These are phyloP conservation scores for Salix brachista DNA, from an alignment of 345 rosid species.

Conservation along the genomic window DNA sequence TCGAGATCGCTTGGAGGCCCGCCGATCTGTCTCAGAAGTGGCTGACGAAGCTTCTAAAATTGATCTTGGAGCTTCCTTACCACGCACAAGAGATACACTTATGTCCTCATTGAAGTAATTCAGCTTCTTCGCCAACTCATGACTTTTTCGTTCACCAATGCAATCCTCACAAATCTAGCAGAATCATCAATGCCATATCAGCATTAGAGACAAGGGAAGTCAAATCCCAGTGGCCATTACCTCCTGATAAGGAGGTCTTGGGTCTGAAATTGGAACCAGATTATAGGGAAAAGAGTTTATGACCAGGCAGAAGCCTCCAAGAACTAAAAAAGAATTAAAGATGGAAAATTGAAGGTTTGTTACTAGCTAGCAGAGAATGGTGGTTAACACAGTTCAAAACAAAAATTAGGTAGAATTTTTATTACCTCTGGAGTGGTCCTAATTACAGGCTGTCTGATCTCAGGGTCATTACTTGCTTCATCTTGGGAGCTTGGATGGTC, in stretches of 20 bases:
- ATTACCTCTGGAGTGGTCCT: slow-evolving; percentile 79
- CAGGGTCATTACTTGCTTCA: slow-evolving; percentile 53
- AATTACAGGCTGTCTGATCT: slow-evolving; percentile 44
- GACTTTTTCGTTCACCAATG: slow-evolving; percentile 93
- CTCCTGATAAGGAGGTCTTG: neutral
- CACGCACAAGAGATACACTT: slow-evolving; percentile 65
- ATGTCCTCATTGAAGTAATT: slow-evolving; percentile 73
- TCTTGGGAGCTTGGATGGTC: slow-evolving; percentile 42
- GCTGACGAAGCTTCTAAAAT: slow-evolving; percentile 74
- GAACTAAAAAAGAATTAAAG: neutral
- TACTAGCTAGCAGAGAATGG: neutral
- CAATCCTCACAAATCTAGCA: slow-evolving; percentile 78
- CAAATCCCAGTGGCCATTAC: neutral
- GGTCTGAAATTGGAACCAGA: neutral
- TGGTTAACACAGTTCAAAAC: neutral
- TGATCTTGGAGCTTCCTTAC: slow-evolving; percentile 92
- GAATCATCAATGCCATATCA: slow-evolving; percentile 11
- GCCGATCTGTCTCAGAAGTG: slow-evolving; percentile 64
- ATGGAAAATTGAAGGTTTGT: neutral
- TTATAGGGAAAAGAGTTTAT: neutral
- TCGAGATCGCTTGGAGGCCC: slow-evolving; percentile 83
- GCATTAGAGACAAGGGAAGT: neutral
- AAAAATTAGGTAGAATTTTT: slow-evolving; percentile 1
- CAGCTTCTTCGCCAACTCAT: slow-evolving; percentile 82
- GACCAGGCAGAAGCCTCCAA: neutral